Evolutionary conservation across 345 rosid species (phyloP).

Genomic region (Populus alba): DNA sequence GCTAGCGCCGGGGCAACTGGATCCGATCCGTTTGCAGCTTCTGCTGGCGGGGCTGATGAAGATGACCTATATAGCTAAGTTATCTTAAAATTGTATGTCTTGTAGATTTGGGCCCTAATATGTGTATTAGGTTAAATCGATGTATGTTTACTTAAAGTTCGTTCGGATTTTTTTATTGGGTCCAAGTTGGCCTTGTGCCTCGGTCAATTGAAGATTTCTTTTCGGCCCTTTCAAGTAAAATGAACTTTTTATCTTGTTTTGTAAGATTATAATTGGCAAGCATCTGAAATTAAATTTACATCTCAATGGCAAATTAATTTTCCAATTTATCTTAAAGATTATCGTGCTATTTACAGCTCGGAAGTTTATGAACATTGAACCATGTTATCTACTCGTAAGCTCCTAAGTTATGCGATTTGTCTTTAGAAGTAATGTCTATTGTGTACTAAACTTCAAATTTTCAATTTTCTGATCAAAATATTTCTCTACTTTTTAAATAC

Average conservation of each 20-base stretch:
- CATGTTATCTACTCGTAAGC: no score
- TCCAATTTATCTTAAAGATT: neutral
- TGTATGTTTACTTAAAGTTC: neutral
- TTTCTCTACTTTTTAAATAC: neutral
- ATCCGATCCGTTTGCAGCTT: conserved; percentile 69
- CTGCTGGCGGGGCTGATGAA: conserved; percentile 68
- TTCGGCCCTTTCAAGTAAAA: neutral
- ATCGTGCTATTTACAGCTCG: no score
- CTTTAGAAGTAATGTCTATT: no score
- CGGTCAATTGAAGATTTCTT: neutral
- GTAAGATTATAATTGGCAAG: neutral
- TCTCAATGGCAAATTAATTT: neutral
- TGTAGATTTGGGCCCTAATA: neutral
- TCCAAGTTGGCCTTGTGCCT: neutral
- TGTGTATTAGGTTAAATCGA: neutral
- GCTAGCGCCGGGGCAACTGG: conserved; percentile 35
- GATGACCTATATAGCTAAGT: conserved; percentile 83
- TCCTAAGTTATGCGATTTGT: no score
- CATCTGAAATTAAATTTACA: neutral
- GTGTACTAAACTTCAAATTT: no score
- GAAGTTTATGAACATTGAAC: no score
- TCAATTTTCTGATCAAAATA: neutral
- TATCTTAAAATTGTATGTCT: neutral
- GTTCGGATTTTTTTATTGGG: neutral
- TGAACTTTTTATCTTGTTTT: neutral